Evolutionary conservation across 352 stramenopile genomes (phyloP), one percentile per base, ranked within the genome.

Genomic region (Peronospora farinosa): DNA sequence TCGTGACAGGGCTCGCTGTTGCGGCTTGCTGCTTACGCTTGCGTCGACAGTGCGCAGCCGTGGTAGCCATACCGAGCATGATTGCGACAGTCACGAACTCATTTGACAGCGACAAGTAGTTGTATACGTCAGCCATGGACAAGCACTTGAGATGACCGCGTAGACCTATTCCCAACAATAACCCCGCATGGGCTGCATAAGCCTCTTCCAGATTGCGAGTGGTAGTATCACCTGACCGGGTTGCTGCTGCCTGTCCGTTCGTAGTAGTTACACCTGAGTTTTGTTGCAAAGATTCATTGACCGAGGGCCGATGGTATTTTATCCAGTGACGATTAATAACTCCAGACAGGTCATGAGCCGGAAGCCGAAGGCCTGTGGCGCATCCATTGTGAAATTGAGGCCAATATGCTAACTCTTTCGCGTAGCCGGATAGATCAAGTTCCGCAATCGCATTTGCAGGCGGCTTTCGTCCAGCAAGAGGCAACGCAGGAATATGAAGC

Each of bases 321-420:
- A 99, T 98, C 96, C 96, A 99, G 36, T 96, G 97, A 12, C 95
- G 77, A 38, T 93, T 98, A 13, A 99, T 91, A 12, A 88, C 75
- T 16, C 62, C 70, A 19, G 74, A 82, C n/a, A 87, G 50, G 60
- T 89, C 75, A 16, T 66, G 59, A 0, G 63, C 59, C 41, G 79
- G 69, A 10, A 98, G 73, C 5, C 92, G 75, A 17, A 99, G 72
- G 5, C 89, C 95, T n/a, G 93, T 95, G 5, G 95, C 95, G 31
- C 96, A 97, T 17, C 95, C 96, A 60, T 99, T 99, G 66, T 99
- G 96, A 69, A 99, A 99, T 57, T 98, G 90, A 19, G 95, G 93
- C 96, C 96, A 99, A 47, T 96, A 75, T 7, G 82, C 95, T 39
- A 97, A 68, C 33, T 98, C 95, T 50, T 91, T 89, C 2, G 74